phyloP scores from a whole-genome alignment of 495 filamentous ascomycete species.

The Amphirosellinia nigrospora region DNA sequence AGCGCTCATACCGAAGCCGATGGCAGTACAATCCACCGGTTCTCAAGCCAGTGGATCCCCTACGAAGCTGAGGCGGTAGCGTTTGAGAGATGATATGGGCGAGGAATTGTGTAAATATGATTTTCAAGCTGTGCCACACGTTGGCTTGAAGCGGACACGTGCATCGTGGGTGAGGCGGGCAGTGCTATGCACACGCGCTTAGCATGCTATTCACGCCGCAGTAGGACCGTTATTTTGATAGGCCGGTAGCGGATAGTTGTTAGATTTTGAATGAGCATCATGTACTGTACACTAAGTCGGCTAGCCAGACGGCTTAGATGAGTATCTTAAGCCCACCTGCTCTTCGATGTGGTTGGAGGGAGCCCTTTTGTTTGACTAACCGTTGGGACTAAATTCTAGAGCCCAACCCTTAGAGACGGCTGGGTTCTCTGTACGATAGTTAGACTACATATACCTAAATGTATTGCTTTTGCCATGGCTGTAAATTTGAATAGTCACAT shows the following conservation, averaged over 20 bases:
- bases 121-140: slow-evolving; percentile 4
- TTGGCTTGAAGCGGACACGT: not conserved
- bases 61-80: not conserved
- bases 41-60: not conserved
- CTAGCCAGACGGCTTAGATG: not conserved
- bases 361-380: too few relatives aligned
- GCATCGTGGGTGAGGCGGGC: not conserved
- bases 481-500: too few relatives aligned
- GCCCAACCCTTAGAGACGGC: too few relatives aligned
- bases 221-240: not conserved
- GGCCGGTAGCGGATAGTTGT: not conserved
- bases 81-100: not conserved
- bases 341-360: not conserved
- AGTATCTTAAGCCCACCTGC: not conserved
- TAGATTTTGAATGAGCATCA: not conserved
- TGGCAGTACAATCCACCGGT: not conserved
- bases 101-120: not conserved
- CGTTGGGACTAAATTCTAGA: too few relatives aligned
- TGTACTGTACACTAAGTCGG: slow-evolving; percentile 1
- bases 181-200: not conserved
- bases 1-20: not conserved
- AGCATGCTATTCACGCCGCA: not conserved
- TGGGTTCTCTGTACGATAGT: too few relatives aligned
- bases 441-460: too few relatives aligned
- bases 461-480: too few relatives aligned